These are phyloP conservation scores for Psophocarpus tetragonolobus DNA, from an alignment of 306 rosid genomes.

Conservation along the genomic window DNA sequence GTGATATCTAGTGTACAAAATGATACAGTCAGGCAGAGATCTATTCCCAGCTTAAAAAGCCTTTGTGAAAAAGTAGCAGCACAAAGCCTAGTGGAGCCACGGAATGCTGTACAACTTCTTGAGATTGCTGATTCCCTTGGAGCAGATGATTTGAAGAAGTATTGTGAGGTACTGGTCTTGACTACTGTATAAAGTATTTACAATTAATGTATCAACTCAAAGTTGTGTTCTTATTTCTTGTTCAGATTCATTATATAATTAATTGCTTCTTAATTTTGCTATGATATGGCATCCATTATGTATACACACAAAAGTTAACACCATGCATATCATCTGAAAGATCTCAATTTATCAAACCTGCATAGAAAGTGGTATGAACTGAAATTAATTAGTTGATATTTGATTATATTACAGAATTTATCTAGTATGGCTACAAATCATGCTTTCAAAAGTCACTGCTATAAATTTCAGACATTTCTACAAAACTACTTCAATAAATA, in stretches of 20 bases:
- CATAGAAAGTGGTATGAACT: not conserved
- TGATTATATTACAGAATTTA: not conserved
- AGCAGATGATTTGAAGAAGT: slow-evolving; percentile 75
- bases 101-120: slow-evolving; percentile 82
- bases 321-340: not conserved
- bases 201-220: not conserved
- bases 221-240: slow-evolving; percentile 11
- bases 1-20: slow-evolving; percentile 33
- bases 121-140: slow-evolving; percentile 90
- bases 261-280: not conserved
- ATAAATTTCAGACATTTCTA: not conserved
- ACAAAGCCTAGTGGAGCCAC: slow-evolving; percentile 88
- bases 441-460: not conserved
- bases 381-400: not conserved
- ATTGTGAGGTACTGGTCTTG: slow-evolving; percentile 72
- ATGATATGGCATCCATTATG: not conserved
- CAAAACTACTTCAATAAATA: not conserved
- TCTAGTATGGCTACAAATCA: not conserved
- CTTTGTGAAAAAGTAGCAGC: slow-evolving; percentile 91
- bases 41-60: slow-evolving; percentile 76
- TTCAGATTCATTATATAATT: not conserved
- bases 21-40: slow-evolving; percentile 42
- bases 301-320: not conserved
- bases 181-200: slow-evolving; percentile 10
- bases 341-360: not conserved